A percentile compares a stretch with the other conserved stretches of the same genome.
Conservation (phyloP, 345 rosid genomes). For the Trapa incisa region DNA sequence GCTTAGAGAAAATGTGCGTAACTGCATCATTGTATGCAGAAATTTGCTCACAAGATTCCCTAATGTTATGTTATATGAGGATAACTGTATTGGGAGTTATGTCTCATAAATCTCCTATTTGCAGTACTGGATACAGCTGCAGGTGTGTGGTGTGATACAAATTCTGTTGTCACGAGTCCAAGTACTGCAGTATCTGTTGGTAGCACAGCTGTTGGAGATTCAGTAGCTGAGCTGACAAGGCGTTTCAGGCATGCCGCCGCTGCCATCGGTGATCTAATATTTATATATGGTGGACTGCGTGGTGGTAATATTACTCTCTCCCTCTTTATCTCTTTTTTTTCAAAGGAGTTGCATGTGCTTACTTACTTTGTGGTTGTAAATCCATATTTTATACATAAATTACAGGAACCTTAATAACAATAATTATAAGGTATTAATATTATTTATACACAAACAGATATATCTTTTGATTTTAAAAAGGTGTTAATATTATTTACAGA, state of each 20-base stretch:
- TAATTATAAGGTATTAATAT: neutral
- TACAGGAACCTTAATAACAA: neutral
- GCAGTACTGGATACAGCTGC: constrained; percentile 98
- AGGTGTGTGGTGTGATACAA: constrained; percentile 99
- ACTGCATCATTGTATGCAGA: neutral
- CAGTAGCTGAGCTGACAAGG: constrained; percentile 90
- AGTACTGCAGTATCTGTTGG: constrained; percentile 87
- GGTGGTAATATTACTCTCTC: constrained; percentile 51
- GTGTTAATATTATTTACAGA: neutral
- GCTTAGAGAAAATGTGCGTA: neutral
- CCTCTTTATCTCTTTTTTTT: neutral
- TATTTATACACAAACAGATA: neutral
- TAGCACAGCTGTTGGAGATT: constrained; percentile 97
- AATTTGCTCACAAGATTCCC: neutral
- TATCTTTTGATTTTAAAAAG: neutral
- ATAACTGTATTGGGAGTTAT: neutral
- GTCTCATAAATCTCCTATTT: constrained; percentile 4
- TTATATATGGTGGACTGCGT: constrained; percentile 94
- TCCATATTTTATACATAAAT: neutral
- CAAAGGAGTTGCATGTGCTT: neutral
- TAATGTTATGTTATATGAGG: neutral
- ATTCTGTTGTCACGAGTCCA: constrained; percentile 92
- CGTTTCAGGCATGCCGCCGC: constrained; percentile 99
- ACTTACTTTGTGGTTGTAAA: neutral
- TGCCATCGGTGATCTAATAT: constrained; percentile 88